These are phyloP conservation scores for Syzygium grande DNA, from an alignment of 345 rosid species.

Conservation along the genomic window DNA sequence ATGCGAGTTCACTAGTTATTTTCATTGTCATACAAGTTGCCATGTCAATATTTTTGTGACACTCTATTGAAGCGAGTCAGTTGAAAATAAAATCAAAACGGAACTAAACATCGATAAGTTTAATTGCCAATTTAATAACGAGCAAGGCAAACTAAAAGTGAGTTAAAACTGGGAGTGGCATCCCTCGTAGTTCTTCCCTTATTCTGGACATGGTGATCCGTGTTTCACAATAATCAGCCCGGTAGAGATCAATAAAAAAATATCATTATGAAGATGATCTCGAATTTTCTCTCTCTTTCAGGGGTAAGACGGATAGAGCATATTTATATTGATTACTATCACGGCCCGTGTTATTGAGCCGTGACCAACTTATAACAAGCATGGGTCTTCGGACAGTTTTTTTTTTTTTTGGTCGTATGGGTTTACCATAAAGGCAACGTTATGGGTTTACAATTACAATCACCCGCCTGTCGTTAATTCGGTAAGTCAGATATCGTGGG, in stretches of 20 bases:
- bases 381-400: too few species aligned
- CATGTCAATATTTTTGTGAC: neutral
- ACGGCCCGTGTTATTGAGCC: too few species aligned
- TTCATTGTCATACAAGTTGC: neutral
- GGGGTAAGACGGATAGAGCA: too few species aligned
- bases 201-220: neutral
- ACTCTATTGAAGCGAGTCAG: neutral
- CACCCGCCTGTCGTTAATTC: neutral
- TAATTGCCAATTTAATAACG: neutral
- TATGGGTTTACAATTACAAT: too few species aligned
- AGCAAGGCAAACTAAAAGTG: neutral
- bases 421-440: too few species aligned
- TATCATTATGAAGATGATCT: too few species aligned
- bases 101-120: neutral
- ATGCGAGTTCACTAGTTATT: neutral
- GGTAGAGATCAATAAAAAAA: neutral
- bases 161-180: neutral
- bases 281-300: too few species aligned
- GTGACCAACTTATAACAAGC: too few species aligned
- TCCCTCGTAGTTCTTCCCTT: neutral
- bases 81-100: neutral
- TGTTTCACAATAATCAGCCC: neutral
- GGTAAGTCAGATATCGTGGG: too few species aligned
- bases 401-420: too few species aligned
- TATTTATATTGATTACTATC: too few species aligned